Evolutionary conservation across 208 protist genomes (phyloP).

Genomic region (Porcisia hertigi): DNA sequence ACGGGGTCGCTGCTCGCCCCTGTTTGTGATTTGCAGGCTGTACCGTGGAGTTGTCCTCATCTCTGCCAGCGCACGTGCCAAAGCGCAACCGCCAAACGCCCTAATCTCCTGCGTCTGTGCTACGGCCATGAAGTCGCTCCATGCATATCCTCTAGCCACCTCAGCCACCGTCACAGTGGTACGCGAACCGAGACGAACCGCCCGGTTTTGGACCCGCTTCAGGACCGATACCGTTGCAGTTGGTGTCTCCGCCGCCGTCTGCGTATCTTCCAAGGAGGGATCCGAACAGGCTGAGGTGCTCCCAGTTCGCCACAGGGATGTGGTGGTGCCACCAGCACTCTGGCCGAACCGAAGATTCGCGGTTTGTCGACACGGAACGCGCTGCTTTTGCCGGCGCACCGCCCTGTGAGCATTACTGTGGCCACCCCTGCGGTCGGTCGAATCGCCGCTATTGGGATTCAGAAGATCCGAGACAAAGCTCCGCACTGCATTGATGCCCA

Average conservation of each 20-base stretch:
- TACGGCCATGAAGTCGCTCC: slow-evolving; percentile 19
- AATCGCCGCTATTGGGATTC: slow-evolving; percentile 30
- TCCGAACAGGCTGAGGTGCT: background rate
- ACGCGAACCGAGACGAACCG: slow-evolving; percentile 6
- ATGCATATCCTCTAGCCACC: slow-evolving; percentile 19
- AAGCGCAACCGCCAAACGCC: slow-evolving; percentile 25
- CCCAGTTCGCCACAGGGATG: background rate
- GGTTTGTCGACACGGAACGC: slow-evolving; percentile 34
- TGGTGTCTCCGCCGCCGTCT: background rate
- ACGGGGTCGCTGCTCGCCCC: background rate
- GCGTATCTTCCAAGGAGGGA: background rate
- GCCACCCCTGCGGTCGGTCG: background rate
- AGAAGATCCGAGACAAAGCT: slow-evolving; percentile 75
- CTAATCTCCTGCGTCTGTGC: slow-evolving; percentile 20
- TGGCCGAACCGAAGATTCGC: slow-evolving; percentile 5
- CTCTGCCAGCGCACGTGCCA: slow-evolving; percentile 13
- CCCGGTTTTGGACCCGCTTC: slow-evolving; percentile 13
- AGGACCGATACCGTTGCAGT: slow-evolving; percentile 11
- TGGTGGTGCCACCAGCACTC: background rate
- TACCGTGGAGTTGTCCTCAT: slow-evolving; percentile 23
- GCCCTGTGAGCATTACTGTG: background rate
- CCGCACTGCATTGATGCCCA: slow-evolving; percentile 71
- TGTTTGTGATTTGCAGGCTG: background rate
- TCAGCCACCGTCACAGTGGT: slow-evolving; percentile 18
- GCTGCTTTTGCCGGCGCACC: slow-evolving; percentile 40